Percentiles rank a stretch among this genome's conserved stretches.
Conservation (phyloP, 768 basidiomycete species). For the Agrocybe chaxingu region DNA sequence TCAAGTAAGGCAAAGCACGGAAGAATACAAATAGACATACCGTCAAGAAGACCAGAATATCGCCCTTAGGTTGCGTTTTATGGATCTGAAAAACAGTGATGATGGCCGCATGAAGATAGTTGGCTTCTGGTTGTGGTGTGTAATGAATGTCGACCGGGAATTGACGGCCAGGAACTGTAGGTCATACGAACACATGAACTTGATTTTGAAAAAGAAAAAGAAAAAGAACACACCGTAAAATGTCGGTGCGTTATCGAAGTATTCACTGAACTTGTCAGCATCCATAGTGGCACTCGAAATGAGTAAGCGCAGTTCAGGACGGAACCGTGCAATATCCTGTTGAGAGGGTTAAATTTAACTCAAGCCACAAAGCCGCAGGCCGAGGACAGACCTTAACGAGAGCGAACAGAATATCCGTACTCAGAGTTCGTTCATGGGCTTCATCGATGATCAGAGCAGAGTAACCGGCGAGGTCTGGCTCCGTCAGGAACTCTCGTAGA, state of each 20-base stretch:
- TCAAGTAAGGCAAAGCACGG: slow-evolving; percentile 1
- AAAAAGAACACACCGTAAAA: slow-evolving; percentile 69
- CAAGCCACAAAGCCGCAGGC: neutral
- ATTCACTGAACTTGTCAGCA: slow-evolving; percentile 96
- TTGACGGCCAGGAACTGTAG: slow-evolving; percentile 87
- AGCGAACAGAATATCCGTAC: slow-evolving; percentile 98
- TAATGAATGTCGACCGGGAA: slow-evolving; percentile 99
- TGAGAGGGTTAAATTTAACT: slow-evolving; percentile 9
- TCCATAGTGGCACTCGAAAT: slow-evolving; percentile 98
- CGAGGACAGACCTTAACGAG: slow-evolving; percentile 85
- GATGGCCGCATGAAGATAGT: slow-evolving; percentile 97
- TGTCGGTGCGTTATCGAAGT: slow-evolving; percentile 94
- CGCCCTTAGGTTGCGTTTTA: slow-evolving; percentile 96
- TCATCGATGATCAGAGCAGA: slow-evolving; percentile 97
- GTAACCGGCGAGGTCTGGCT: slow-evolving; percentile 94
- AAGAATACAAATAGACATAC: slow-evolving; percentile 37
- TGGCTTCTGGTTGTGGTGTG: slow-evolving; percentile 98
- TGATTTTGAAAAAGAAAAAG: neutral
- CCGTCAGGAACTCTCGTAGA: slow-evolving; percentile 93
- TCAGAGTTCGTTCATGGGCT: slow-evolving; percentile 95
- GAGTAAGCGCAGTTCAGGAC: slow-evolving; percentile 88
- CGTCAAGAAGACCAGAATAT: slow-evolving; percentile 96
- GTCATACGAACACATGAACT: slow-evolving; percentile 2
- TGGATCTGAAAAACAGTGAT: slow-evolving; percentile 99
- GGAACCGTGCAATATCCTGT: slow-evolving; percentile 94